A percentile compares a stretch with the other conserved stretches of the same genome.
Conservation (phyloP, 78 protist genomes). For the Dictyostelium intermedium region DNA sequence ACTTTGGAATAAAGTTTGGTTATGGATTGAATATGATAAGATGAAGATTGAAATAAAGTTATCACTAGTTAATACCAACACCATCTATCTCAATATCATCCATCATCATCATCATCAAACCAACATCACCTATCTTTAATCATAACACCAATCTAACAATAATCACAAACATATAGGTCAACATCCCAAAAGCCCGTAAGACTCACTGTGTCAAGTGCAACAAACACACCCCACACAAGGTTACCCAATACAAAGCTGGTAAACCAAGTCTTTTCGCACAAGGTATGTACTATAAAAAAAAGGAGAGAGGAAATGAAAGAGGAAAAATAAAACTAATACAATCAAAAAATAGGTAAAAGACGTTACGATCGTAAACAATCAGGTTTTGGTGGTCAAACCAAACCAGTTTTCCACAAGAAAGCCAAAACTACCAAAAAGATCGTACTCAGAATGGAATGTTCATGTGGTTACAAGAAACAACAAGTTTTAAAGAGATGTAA, state of each 20-base stretch:
- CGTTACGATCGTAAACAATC: constrained; percentile 99
- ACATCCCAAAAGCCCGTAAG: constrained; percentile 95
- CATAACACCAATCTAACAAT: neutral
- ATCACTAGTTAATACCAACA: too few relatives aligned
- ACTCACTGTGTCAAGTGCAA: constrained; percentile 97
- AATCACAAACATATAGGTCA: constrained; percentile 84
- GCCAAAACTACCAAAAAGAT: constrained; percentile 99
- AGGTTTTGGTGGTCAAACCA: constrained; percentile 99
- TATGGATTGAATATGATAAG: neutral
- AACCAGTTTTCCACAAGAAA: constrained; percentile 99
- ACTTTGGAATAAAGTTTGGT: neutral
- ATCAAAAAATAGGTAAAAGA: constrained; percentile 89
- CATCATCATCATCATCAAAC: too few relatives aligned
- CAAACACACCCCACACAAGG: constrained; percentile 95
- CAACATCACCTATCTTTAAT: too few relatives aligned
- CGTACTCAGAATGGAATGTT: constrained; percentile 97
- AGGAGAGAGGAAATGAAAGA: neutral
- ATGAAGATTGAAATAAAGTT: neutral
- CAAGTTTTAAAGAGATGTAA: constrained; percentile 95
- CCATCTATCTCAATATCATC: too few relatives aligned
- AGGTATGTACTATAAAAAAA: constrained; percentile 68
- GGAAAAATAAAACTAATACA: neutral
- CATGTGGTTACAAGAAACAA: constrained; percentile 92
- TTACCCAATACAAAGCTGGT: constrained; percentile 99
- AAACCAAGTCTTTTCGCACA: constrained; percentile 97